Percentiles rank a stretch among this genome's conserved stretches.
phyloP scores from a whole-genome alignment of 495 filamentous ascomycete genomes.

The Neurospora sp. region DNA sequence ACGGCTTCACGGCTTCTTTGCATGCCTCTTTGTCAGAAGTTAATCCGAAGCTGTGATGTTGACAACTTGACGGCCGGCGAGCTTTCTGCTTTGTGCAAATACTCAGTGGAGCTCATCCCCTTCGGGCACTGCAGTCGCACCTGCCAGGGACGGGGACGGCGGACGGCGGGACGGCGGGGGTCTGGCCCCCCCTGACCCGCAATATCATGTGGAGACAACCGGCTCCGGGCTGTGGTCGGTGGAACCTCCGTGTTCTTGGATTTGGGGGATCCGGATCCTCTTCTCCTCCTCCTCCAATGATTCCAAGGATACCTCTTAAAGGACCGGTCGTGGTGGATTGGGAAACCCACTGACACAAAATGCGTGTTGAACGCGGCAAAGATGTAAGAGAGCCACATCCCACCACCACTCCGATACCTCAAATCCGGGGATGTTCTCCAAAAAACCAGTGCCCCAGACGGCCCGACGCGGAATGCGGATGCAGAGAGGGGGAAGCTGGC shows the following conservation, averaged over 20 bases:
- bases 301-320: neutral
- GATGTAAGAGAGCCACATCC: neutral
- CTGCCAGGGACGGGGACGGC: neutral
- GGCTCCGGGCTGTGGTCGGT: neutral
- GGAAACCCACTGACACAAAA: neutral
- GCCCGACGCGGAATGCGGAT: neutral
- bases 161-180: neutral
- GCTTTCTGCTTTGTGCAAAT: neutral
- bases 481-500: neutral
- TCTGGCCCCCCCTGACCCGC: neutral
- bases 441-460: neutral
- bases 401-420: neutral
- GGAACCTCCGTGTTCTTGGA: neutral
- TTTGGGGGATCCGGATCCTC: neutral
- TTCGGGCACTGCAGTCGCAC: neutral
- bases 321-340: neutral
- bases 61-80: neutral
- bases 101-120: neutral
- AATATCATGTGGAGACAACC: neutral
- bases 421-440: neutral
- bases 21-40: too few species aligned
- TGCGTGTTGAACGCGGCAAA: neutral
- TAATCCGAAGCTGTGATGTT: neutral
- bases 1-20: too few species aligned
- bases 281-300: neutral